These are phyloP conservation scores for Trametes pubescens DNA, from an alignment of 1,284 basidiomycete species.

Conservation along the genomic window DNA sequence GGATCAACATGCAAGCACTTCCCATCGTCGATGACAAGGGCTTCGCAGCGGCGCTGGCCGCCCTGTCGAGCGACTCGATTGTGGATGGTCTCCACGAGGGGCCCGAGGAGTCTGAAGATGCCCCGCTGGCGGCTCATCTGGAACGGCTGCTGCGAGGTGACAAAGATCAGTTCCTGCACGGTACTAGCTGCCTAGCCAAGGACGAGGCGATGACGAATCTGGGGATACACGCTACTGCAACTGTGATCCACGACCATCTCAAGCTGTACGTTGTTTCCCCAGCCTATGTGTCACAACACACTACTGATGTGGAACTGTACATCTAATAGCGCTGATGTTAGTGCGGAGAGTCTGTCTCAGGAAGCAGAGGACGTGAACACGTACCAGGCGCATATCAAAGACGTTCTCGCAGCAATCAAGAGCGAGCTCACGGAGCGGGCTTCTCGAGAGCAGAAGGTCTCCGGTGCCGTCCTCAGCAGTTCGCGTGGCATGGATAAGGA, in stretches of 20 bases:
- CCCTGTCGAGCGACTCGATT: not conserved
- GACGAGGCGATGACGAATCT: constrained; percentile 6
- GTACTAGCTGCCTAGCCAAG: not conserved
- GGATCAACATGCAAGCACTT: not conserved
- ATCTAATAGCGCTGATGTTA: not conserved
- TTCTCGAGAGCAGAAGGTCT: not conserved
- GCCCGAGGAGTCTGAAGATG: not conserved
- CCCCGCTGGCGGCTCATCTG: not conserved
- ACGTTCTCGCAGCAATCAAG: constrained; percentile 3
- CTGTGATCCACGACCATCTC: constrained; percentile 5
- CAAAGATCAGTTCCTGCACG: not conserved
- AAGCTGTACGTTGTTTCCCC: not conserved
- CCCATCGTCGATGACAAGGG: not conserved
- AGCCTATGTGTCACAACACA: not conserved
- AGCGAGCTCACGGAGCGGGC: not conserved
- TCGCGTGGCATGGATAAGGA: not conserved
- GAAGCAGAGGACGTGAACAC: not conserved
- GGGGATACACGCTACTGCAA: constrained; percentile 5
- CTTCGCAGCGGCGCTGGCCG: not conserved
- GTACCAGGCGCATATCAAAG: not conserved
- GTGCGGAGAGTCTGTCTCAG: not conserved
- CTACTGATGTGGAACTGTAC: not conserved
- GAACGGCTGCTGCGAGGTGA: constrained; percentile 4
- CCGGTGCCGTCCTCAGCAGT: not conserved
- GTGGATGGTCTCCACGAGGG: not conserved